Base-by-base conservation (phyloP, 1,139 yeast species). In the Blastobotrys capitulatus region DNA sequence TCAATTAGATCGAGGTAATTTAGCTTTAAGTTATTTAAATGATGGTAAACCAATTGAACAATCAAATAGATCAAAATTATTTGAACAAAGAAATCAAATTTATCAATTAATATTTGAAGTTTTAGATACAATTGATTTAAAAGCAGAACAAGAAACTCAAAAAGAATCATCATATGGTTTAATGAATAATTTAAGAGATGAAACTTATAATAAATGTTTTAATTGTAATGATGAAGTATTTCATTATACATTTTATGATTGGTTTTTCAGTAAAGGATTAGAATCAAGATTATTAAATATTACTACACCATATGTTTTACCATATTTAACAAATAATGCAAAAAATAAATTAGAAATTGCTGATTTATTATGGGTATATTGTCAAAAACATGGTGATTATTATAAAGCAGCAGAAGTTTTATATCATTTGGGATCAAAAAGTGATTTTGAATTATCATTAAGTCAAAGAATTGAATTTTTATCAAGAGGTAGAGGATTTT, bases 401-500 rank as follows among this genome's bases (percentile, higher is more conserved):
- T 83, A 78, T 60, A 82, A 83, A 42, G 95, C 97, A 16, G 96
- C 97, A 0, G 80, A 79, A 56, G 86, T 88, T 32, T 74, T 94
- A 52, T 85, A 83, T 59, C 75, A 80, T 8, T 71, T 92, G 54
- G 48, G 48, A 8, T 84, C 97, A 0, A 73, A 80, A 20, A 82
- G 95, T 26, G 85, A 83, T 48, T 89, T 89, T 65, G 77, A 77
- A 13, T 73, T 92, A 49, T 70, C 77, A 38, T 74, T 92, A 54
- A 75, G 78, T 38, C 84, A 85, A 59, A 78, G 98, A 65, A 83
- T 92, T 45, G 97, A 90, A 65, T 89, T 79, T 62, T 74, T 92
- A 52, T 86, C 97, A 1, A 78, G 97, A 57, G 97, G 97, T 0
- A 86, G 85, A 64, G 96, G 96, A 2, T 90, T 87, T 71, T 86